Percentiles rank a stretch among this genome's conserved stretches.
phyloP scores from a whole-genome alignment of 1,284 basidiomycete genomes.

The Cryptococcus sp. region DNA sequence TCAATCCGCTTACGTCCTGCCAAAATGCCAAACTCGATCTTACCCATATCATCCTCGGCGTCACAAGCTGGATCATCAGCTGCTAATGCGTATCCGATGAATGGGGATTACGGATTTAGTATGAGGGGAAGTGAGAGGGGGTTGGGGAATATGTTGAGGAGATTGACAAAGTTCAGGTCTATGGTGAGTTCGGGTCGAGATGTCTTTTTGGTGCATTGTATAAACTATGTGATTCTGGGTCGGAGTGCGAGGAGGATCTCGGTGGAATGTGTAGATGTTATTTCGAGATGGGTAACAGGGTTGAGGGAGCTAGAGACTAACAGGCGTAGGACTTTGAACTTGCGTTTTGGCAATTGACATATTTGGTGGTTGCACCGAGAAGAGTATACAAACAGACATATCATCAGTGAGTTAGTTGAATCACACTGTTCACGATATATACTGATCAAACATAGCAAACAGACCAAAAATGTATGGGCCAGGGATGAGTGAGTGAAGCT shows the following conservation, averaged over 20 bases:
- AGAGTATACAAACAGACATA: slow-evolving; percentile 64
- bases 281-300: no score
- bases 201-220: no score
- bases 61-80: neutral
- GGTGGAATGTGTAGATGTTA: no score
- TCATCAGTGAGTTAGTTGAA: slow-evolving; percentile 42
- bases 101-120: neutral
- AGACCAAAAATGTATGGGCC: slow-evolving; percentile 98
- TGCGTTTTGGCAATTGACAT: slow-evolving; percentile 88
- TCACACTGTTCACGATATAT: no score
- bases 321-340: slow-evolving; percentile 78
- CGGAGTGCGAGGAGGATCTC: no score
- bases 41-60: slow-evolving; percentile 1
- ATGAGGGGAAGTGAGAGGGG: slow-evolving; percentile 47
- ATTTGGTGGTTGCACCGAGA: slow-evolving; percentile 80
- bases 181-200: slow-evolving; percentile 58
- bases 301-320: no score
- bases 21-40: slow-evolving; percentile 1
- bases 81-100: slow-evolving; percentile 1
- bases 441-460: slow-evolving; percentile 50
- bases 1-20: slow-evolving; percentile 3
- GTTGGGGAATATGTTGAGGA: slow-evolving; percentile 71
- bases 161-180: slow-evolving; percentile 73
- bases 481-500: slow-evolving; percentile 62
- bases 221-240: no score